phyloP scores from a whole-genome alignment of 352 stramenopile genomes.

The Globisporangium cylindrosporum region DNA sequence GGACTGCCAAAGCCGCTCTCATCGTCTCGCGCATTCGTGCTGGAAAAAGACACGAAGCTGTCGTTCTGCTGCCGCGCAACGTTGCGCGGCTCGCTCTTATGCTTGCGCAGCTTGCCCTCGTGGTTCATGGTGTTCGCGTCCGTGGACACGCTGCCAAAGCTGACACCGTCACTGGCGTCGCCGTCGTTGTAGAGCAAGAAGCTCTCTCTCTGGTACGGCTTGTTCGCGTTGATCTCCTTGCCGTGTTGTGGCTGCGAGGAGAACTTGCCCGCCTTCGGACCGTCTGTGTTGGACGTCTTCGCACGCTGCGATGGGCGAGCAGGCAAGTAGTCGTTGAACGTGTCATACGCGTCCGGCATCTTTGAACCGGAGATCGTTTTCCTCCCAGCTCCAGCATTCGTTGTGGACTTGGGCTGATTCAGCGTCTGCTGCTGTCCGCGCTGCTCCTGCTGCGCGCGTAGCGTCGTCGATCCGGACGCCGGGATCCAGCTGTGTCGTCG shows the following conservation, averaged over 20 bases:
- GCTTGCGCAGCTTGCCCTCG: conserved; percentile 15
- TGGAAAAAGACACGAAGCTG: conserved; percentile 23
- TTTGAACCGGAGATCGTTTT: neutral
- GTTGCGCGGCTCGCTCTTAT: conserved; percentile 20
- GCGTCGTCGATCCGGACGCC: conserved; percentile 28
- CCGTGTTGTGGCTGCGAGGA: conserved; percentile 22
- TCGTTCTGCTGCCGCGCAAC: neutral
- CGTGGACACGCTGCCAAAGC: conserved; percentile 8
- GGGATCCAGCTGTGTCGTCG: conserved; percentile 58
- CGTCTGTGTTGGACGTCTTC: conserved; percentile 41
- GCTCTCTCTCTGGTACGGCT: conserved; percentile 10
- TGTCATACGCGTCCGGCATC: conserved; percentile 48
- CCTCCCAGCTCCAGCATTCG: neutral
- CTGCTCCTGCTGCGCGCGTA: conserved; percentile 21
- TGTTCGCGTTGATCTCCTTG: neutral
- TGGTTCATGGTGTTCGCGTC: conserved; percentile 6
- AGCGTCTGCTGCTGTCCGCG: conserved; percentile 4
- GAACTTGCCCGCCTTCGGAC: conserved; percentile 41
- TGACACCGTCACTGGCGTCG: conserved; percentile 5
- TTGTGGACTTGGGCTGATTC: conserved; percentile 1
- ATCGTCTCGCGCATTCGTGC: conserved; percentile 2
- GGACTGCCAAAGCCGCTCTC: neutral
- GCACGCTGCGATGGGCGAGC: conserved; percentile 42
- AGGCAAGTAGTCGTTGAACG: conserved; percentile 75
- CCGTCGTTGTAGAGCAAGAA: conserved; percentile 28